phyloP scores from a whole-genome alignment of 768 basidiomycete species.

The Amanita phalloides region DNA sequence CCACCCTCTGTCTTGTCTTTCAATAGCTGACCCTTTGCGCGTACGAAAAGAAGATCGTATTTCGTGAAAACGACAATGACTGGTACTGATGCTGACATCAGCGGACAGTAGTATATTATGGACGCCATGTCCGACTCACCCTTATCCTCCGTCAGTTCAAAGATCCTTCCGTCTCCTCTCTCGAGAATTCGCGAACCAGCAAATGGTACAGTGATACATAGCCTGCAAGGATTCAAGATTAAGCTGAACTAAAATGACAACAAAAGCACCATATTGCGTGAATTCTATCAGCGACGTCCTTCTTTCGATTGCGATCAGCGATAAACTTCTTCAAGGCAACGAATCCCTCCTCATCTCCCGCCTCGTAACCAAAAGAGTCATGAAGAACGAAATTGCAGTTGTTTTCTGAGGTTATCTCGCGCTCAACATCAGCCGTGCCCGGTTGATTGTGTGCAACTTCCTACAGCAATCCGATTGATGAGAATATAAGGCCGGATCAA shows the following conservation, averaged over 20 bases:
- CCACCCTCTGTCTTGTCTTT: not conserved
- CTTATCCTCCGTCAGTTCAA: not conserved
- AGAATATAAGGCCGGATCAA: not conserved
- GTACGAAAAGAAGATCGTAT: not conserved
- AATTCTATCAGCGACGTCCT: not conserved
- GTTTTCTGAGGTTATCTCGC: not conserved
- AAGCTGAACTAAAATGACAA: not conserved
- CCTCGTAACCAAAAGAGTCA: not conserved
- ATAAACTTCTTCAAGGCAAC: not conserved
- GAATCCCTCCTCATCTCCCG: not conserved
- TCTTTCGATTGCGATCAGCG: not conserved
- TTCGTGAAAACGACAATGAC: not conserved
- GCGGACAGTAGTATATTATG: not conserved
- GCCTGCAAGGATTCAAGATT: not conserved
- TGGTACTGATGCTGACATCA: not conserved
- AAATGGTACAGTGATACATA: not conserved
- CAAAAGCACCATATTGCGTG: not conserved
- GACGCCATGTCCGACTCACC: not conserved
- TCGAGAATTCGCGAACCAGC: not conserved
- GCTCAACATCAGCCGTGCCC: not conserved
- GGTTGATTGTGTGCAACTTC: not conserved
- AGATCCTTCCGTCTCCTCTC: not conserved
- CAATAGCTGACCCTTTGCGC: not conserved
- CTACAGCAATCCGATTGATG: not conserved
- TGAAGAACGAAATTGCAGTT: not conserved